These are phyloP conservation scores for Hypoxylon rickii DNA, from an alignment of 495 filamentous ascomycete genomes.

Conservation along the genomic window DNA sequence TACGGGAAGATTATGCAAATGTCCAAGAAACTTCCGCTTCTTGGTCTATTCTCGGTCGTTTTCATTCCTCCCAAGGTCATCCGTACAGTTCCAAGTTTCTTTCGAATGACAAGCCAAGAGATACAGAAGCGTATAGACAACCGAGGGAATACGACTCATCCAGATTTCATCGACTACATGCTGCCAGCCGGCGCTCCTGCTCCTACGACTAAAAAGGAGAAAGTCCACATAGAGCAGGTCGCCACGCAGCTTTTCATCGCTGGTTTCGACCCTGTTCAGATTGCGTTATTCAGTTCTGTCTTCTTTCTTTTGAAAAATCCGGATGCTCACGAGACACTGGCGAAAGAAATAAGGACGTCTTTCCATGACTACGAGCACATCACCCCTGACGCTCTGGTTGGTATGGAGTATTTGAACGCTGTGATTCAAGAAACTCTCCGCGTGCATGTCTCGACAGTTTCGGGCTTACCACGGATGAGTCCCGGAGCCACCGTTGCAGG, in stretches of 20 bases:
- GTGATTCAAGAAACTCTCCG: conserved; percentile 29
- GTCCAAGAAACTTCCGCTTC: conserved; percentile 19
- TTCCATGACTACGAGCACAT: conserved; percentile 30
- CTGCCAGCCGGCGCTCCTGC: conserved; percentile 20
- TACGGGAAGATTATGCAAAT: conserved; percentile 22
- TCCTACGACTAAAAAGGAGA: conserved; percentile 27
- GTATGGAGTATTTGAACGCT: conserved; percentile 24
- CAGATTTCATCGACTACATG: conserved; percentile 34
- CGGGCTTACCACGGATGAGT: conserved; percentile 22
- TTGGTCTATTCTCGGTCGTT: conserved; percentile 2
- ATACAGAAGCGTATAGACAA: conserved; percentile 31
- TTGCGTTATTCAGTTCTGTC: conserved; percentile 10
- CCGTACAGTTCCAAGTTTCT: conserved; percentile 2
- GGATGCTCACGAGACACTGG: conserved; percentile 5
- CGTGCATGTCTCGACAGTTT: conserved; percentile 4
- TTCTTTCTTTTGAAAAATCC: conserved; percentile 32
- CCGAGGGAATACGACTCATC: conserved; percentile 23
- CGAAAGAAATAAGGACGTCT: conserved; percentile 20
- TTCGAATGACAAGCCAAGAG: conserved; percentile 20
- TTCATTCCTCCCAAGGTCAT: background rate
- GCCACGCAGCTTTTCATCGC: conserved; percentile 33
- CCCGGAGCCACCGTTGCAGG: conserved; percentile 33
- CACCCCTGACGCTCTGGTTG: conserved; percentile 5
- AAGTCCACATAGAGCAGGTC: conserved; percentile 29
- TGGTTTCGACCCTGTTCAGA: conserved; percentile 31